Evolutionary conservation across 345 rosid genomes (phyloP).

Genomic region (Rhodamnia argentea): DNA sequence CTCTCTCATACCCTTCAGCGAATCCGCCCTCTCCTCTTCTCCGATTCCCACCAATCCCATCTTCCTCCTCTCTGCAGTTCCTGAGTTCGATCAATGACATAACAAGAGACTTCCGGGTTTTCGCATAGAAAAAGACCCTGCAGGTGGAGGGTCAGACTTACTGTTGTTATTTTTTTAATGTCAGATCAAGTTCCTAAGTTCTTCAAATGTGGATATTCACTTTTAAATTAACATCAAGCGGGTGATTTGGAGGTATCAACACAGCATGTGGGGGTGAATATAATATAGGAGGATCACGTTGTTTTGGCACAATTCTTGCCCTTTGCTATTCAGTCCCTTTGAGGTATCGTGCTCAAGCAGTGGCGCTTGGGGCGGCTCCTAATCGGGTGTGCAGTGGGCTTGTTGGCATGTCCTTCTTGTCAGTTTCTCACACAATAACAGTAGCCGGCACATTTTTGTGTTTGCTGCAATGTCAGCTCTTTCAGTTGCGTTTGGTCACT

Average conservation of each 20-base stretch:
- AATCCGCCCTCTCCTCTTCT: slow-evolving; percentile 35
- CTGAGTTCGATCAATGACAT: neutral
- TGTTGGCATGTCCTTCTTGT: slow-evolving; percentile 61
- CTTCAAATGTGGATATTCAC: neutral
- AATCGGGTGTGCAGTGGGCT: slow-evolving; percentile 51
- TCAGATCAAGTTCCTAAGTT: neutral
- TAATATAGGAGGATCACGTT: neutral
- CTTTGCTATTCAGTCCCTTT: slow-evolving; percentile 20
- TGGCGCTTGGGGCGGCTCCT: slow-evolving; percentile 47
- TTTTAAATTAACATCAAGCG: neutral
- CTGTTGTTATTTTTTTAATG: neutral
- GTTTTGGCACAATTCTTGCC: neutral
- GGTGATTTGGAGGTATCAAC: neutral
- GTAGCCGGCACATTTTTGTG: slow-evolving; percentile 46
- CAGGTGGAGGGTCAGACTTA: neutral
- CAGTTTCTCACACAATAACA: slow-evolving; percentile 35
- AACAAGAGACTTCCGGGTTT: neutral
- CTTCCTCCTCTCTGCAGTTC: slow-evolving; percentile 9
- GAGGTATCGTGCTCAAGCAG: slow-evolving; percentile 57
- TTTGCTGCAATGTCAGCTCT: slow-evolving; percentile 33
- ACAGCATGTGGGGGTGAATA: neutral
- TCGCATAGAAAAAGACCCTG: neutral
- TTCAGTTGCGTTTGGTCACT: slow-evolving; percentile 33
- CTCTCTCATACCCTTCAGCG: slow-evolving; percentile 47
- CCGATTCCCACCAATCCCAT: slow-evolving; percentile 35